Base-by-base conservation (phyloP, 805 yeast species). In the Spathaspora hagerdaliae region DNA sequence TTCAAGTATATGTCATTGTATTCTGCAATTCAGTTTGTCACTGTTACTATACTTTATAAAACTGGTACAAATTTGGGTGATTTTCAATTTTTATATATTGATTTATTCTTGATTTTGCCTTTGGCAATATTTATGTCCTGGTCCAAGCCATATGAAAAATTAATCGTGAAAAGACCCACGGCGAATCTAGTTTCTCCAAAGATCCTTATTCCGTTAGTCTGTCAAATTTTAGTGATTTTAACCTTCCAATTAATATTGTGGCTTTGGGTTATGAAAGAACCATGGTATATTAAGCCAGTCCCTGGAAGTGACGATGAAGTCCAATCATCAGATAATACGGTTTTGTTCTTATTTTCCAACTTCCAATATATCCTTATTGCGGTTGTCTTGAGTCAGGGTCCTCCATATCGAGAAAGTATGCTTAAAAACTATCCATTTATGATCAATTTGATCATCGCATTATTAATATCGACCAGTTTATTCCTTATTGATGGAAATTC, bases 1-100 rank as follows among this genome's bases (percentile, higher is more conserved):
- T 94, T 94, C 81, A 95, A 90, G 75, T 94, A 87, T 71, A 94
- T 94, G 99, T 89, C 97, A 43, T 67, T 95, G 48, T 94, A 94
- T 67, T 88, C 97, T 1, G 98, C 98, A 1, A 94, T 94, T 57
- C 99, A 94, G 64, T 94, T 94, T 59, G 76, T 89, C 43, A 79
- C 97, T 0, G 95, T 94, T 33, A 78, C 94, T 0, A 80, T 94
- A 14, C 64, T 94, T 47, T 94, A 94, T 69, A 82, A 84, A 53
- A 75, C 87, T 45, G 99, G 99, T 5, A 82, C 96, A 3, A 94
- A 94, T 61, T 69, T 94, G 48, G 99, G 99, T 8, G 99, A 94
- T 66, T 91, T 94, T 69, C 99, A 94, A 67, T 94, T 92, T 59
- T 70, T 94, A 53, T 90, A 91, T 79, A 94, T 94, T 61, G 99